Percentiles rank a stretch among this genome's conserved stretches.
phyloP scores from a whole-genome alignment of 176 grass and related monocot genomes.

The Areca catechu region DNA sequence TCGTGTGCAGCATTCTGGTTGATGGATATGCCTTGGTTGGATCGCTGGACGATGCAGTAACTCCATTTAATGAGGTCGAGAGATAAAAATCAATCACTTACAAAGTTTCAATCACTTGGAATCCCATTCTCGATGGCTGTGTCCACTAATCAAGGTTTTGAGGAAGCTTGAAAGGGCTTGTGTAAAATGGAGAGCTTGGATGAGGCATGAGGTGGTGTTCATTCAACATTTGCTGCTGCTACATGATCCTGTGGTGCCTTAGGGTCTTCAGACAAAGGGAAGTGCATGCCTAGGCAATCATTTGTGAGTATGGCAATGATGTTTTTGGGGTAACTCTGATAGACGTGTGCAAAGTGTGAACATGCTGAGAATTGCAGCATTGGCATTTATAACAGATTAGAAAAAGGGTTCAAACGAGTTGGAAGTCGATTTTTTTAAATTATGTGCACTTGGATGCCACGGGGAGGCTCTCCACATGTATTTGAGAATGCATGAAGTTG shows the following conservation, averaged over 20 bases:
- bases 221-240: conserved; percentile 42
- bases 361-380: conserved; percentile 20
- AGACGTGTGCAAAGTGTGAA: conserved; percentile 38
- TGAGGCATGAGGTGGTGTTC: conserved; percentile 16
- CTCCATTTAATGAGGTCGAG: conserved; percentile 21
- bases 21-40: conserved; percentile 19
- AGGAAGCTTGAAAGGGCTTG: conserved; percentile 36
- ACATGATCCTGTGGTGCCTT: conserved; percentile 31
- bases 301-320: conserved; percentile 27
- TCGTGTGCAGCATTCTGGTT: conserved; percentile 32
- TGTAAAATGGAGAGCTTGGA: conserved; percentile 13
- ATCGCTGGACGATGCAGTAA: conserved; percentile 20
- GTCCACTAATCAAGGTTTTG: conserved; percentile 24
- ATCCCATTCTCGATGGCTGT: conserved; percentile 34
- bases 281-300: conserved; percentile 24
- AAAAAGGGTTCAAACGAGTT: conserved; percentile 37
- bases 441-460: conserved; percentile 29
- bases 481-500: conserved; percentile 33
- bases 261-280: conserved; percentile 23
- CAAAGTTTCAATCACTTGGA: conserved; percentile 42
- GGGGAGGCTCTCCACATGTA: conserved; percentile 38
- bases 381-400: conserved; percentile 21
- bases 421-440: conserved; percentile 48
- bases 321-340: conserved; percentile 41
- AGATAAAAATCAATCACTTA: conserved; percentile 35